Evolutionary conservation across 1,284 basidiomycete genomes (phyloP), one percentile per base, ranked within the genome.

Genomic region (Ganoderma sinense): DNA sequence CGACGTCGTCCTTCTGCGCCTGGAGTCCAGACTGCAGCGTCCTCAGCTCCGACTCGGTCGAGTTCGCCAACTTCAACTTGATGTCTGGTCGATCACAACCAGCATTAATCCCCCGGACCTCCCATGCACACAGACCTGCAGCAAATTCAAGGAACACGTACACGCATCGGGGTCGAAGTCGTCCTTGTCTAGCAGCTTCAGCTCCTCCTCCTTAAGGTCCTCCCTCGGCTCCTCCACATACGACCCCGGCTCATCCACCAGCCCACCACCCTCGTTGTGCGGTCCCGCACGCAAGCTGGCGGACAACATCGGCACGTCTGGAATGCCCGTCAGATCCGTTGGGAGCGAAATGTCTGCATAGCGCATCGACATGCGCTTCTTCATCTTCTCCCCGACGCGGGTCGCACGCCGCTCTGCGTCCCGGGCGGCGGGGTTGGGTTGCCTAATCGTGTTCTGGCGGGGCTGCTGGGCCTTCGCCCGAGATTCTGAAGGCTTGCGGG

Each of bases 301-400:
- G 1, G 81, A 78, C 36, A 83, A 76, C 11, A 77, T 79, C 0
- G 91, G 90, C 64, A 94, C 75, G 18, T 88, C 86, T 1, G 94
- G 94, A 4, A 90, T 77, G 23, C 78, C 79, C 18, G 8, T n/a
- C 40, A 80, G 79, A 59, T 88, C 84, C 2, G 88, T 89, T 4
- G 91, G 89, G 18, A 86, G 84, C 2, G 91, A 91, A 70, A 94
- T 92, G 73, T 94, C 93, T 62, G 93, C 92, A 86, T 95, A 97
- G 79, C 95, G 89, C 87, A 92, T 94, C 20, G 94, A 96, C 90
- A 97, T 91, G 73, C 96, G 92, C 82, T 95, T 94, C 88, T 95
- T 95, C 82, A 97, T 95, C 84, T 94, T 95, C 87, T 97, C 96
- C 80, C 95, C 94, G 67, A 97, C 92, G 67, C 91, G 87, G 68